phyloP scores from a whole-genome alignment of 495 filamentous ascomycete genomes.

The Hyaloscypha hepaticicola region DNA sequence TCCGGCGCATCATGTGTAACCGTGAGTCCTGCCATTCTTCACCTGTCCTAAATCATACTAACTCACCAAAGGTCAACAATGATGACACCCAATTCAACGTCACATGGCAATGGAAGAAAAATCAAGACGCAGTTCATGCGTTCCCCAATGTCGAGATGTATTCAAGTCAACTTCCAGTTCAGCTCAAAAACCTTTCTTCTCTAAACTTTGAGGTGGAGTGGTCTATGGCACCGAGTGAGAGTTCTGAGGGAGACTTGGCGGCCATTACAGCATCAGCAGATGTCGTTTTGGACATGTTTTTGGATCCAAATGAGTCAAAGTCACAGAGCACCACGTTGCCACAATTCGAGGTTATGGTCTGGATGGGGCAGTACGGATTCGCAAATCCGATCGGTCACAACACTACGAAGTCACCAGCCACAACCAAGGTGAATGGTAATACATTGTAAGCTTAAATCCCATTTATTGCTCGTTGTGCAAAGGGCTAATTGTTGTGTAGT shows the following conservation, averaged over 20 bases:
- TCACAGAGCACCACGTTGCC: conserved; percentile 7
- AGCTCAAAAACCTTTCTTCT: conserved; percentile 1
- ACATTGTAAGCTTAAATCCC: conserved; percentile 11
- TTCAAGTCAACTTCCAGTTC: neutral
- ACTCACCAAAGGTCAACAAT: neutral
- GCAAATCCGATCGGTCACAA: conserved; percentile 21
- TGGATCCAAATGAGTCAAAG: conserved; percentile 12
- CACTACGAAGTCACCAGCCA: conserved; percentile 7
- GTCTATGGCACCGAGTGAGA: conserved; percentile 9
- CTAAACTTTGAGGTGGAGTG: conserved; percentile 6
- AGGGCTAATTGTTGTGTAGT: conserved; percentile 3
- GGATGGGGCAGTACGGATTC: conserved; percentile 20
- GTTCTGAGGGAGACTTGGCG: neutral
- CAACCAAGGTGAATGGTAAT: conserved; percentile 10
- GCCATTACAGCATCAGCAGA: neutral
- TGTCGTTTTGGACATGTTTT: conserved; percentile 25
- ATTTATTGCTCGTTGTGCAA: neutral
- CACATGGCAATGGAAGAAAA: conserved; percentile 21
- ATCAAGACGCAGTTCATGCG: conserved; percentile 5
- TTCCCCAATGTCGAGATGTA: conserved; percentile 18
- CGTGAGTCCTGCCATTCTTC: neutral
- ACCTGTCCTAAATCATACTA: neutral
- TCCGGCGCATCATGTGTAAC: conserved; percentile 10
- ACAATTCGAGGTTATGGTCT: conserved; percentile 29
- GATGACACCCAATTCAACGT: conserved; percentile 1